Conservation (phyloP, 1,284 basidiomycete species). For the Cryptococcus deneoformans region DNA sequence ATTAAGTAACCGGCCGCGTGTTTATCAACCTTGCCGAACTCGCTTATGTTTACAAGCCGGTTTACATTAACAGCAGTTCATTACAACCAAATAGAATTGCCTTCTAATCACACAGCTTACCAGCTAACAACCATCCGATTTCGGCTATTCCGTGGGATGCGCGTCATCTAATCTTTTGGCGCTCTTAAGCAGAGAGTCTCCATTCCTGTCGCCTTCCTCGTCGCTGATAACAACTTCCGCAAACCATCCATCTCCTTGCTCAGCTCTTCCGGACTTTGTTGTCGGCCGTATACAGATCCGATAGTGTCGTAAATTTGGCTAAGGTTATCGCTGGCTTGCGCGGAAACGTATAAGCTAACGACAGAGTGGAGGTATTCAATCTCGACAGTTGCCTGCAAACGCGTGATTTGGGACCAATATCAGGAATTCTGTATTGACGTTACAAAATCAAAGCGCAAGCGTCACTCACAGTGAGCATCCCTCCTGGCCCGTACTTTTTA, state of each 20-base stretch:
- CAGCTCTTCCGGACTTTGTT: conserved; percentile 60
- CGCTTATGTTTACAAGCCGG: too few species aligned
- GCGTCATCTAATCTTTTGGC: neutral
- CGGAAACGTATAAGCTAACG: conserved; percentile 79
- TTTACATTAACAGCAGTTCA: too few species aligned
- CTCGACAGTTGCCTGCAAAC: conserved; percentile 83
- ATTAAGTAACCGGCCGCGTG: too few species aligned
- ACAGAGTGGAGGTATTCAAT: conserved; percentile 99
- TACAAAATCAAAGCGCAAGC: neutral
- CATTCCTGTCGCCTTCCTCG: conserved; percentile 83
- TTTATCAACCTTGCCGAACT: too few species aligned
- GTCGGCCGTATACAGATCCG: conserved; percentile 82
- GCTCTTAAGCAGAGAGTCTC: conserved; percentile 76
- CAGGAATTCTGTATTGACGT: neutral
- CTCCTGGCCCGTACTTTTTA: conserved; percentile 90
- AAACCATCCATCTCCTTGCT: conserved; percentile 87
- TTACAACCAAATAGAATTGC: too few species aligned
- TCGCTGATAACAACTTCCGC: conserved; percentile 82
- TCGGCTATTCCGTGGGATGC: too few species aligned
- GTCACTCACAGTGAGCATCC: conserved; percentile 83
- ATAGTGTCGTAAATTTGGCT: conserved; percentile 93
- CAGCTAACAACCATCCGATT: too few species aligned
- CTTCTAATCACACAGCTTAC: too few species aligned
- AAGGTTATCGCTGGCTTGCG: conserved; percentile 72
- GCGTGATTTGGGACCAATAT: neutral